Evolutionary conservation across 2,329 filamentous ascomycete genomes (phyloP), one percentile per base, ranked within the genome.

Genomic region (Macrophomina pseudophaseolina): DNA sequence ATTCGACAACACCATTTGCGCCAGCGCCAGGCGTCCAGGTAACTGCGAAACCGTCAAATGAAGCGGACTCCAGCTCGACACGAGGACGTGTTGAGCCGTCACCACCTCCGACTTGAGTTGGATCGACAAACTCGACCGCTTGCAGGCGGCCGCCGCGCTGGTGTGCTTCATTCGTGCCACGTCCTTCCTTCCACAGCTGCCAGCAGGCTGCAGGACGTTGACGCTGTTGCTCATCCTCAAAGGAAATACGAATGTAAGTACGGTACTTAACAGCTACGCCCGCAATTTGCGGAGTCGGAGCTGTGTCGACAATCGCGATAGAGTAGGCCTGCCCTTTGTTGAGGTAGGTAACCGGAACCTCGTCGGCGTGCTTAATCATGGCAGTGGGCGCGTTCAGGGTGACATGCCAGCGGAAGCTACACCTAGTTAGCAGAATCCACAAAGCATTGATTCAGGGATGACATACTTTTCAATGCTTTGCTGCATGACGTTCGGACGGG

Each of bases 311-410:
- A 33, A 99, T 86, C 2, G 91, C 91, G 18, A 99, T 83, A 0
- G 92, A 91, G 77, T 99, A 99, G 16, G 93, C 92, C 76, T 98
- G 94, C 30, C 94, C 94, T 79, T 98, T 98, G 82, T 99, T 99
- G 18, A 99, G 86, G 76, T 99, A 99, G 0, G 94, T 97, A n/a
- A 98, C 88, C 0, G 95, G 95, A 30, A 98, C 96, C 77, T 98
- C 94, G 68, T 96, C 91, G 1, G 88, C 80, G 69, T 93, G 89
- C 77, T 91, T 96, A 74, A 96, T 90, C 95, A 98, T 99, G 7
- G 95, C 95, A 0, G 95, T 99, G 3, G 94, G 93, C 1, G 95
- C 94, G 76, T 97, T 96, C 53, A 99, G 81, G 0, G 92, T 95
- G 60, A 92, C 90, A 75, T 95, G 91, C 75, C 92, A 98, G 48